Conservation (phyloP, 805 yeast genomes). For the Myxozyma neglecta region DNA sequence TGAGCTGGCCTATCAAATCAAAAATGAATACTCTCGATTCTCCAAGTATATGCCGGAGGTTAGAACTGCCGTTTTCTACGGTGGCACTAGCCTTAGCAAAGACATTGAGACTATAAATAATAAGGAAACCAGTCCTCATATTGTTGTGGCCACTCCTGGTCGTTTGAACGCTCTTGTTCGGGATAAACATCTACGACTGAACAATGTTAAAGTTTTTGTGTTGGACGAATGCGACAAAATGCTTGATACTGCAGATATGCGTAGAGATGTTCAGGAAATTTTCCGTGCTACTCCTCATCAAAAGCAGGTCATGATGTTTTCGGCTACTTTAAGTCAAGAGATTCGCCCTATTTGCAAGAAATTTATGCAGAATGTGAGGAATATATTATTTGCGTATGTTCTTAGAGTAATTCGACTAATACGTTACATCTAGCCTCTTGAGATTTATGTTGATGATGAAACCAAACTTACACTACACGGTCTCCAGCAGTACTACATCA, state of each 20-base stretch:
- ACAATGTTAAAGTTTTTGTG: constrained; percentile 89
- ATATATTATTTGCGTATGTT: not conserved
- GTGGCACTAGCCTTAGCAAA: constrained; percentile 84
- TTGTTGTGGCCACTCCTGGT: constrained; percentile 98
- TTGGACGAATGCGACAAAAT: constrained; percentile 99
- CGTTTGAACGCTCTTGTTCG: constrained; percentile 91
- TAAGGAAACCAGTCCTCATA: constrained; percentile 93
- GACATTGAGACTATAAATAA: constrained; percentile 86
- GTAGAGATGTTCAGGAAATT: constrained; percentile 97
- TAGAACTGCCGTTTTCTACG: constrained; percentile 93
- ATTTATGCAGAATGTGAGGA: constrained; percentile 76
- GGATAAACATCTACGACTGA: constrained; percentile 83
- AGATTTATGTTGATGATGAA: constrained; percentile 96
- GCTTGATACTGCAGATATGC: constrained; percentile 75
- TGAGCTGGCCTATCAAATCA: constrained; percentile 97
- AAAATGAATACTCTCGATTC: constrained; percentile 95
- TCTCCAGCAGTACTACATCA: constrained; percentile 92
- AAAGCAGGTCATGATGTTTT: constrained; percentile 99
- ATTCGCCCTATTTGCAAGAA: constrained; percentile 96
- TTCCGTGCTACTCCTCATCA: constrained; percentile 97
- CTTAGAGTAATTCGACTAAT: not conserved
- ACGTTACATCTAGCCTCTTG: constrained; percentile 61
- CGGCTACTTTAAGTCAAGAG: constrained; percentile 92
- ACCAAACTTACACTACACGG: constrained; percentile 97
- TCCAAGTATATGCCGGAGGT: constrained; percentile 98